These are phyloP conservation scores for Lavandula angustifolia DNA, from an alignment of 257 asterid genomes.

Conservation along the genomic window DNA sequence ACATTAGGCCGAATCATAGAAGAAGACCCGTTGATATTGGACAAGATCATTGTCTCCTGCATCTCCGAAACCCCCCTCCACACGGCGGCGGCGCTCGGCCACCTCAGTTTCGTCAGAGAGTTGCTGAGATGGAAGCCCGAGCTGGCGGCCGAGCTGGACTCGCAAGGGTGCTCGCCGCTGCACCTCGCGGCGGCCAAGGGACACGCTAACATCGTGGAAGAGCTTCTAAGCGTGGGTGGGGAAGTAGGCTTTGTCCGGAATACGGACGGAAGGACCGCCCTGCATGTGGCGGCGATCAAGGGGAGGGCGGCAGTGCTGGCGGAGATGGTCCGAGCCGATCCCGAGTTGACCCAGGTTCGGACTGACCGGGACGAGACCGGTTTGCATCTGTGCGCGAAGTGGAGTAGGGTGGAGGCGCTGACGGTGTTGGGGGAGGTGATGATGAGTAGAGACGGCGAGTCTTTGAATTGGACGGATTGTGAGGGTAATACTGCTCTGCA, in stretches of 20 bases:
- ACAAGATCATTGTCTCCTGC: constrained; percentile 38
- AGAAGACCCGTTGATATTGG: constrained; percentile 40
- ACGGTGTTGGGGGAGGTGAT: constrained; percentile 35
- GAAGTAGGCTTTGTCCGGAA: constrained; percentile 34
- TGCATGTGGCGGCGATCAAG: constrained; percentile 45
- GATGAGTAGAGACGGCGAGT: constrained; percentile 23
- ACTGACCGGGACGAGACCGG: constrained; percentile 45
- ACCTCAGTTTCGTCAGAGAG: constrained; percentile 35
- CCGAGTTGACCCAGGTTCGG: constrained; percentile 28
- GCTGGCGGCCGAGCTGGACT: constrained; percentile 46
- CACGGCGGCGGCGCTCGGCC: constrained; percentile 40
- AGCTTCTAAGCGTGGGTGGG: constrained; percentile 29
- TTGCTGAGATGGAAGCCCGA: constrained; percentile 38
- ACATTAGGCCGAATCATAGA: constrained; percentile 30
- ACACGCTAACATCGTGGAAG: constrained; percentile 38
- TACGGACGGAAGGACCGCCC: constrained; percentile 46
- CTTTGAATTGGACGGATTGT: constrained; percentile 41
- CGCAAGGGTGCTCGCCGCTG: constrained; percentile 42
- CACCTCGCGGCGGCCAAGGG: constrained; percentile 53
- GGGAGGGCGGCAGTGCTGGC: constrained; percentile 39
- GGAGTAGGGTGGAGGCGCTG: constrained; percentile 38
- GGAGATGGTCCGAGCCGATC: constrained; percentile 37
- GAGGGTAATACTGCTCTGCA: constrained; percentile 50
- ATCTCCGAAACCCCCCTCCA: constrained; percentile 46
- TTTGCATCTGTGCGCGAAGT: constrained; percentile 42